Evolutionary conservation across 1,284 basidiomycete genomes (phyloP), one percentile per base, ranked within the genome.

Genomic region (Cutaneotrichosporon sp.): DNA sequence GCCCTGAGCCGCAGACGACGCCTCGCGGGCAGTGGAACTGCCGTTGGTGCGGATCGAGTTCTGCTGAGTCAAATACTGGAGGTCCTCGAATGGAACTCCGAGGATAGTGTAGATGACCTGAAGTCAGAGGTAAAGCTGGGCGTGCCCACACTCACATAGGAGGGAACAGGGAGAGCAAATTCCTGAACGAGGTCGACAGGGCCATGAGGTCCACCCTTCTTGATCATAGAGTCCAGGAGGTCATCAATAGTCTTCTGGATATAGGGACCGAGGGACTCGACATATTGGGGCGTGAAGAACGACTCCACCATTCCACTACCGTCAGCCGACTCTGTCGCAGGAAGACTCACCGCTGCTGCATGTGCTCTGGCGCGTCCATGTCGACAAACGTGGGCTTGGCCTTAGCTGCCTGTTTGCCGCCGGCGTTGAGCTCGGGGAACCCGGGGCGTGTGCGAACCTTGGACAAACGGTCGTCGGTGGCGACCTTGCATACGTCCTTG

Each of bases 371-470:
- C 16, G 46, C 39, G 35, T 54, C 52, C 52, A 54, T 54, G 46
- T 54, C 52, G 34, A 54, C 52, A 34, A 54, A 54, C 6, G 52
- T 54, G 2, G 52, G 52, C 46, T 45, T 49, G 12, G 47, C 46
- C 47, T 54, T 48, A 8, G 52, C 52, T 4, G 52, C 52, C 33
- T 42, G 14, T 39, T 51, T 51, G 26, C 53, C 53, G 26, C 44
- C 49, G 2, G 53, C 38, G 27, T 22, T 59, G 43, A 64, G 62
- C 47, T 54, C 52, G 27, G 52, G 52, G 37, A 54, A 54, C 4
- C 52, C 52, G 2, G 52, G 42, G 27, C 46, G 52, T 3, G 52
- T 54, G 52, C 52, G 52, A 17, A 54, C 47, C 26, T 54, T 54
- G 7, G 42, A 45, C 12, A 54, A 47, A 24, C 52, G 52, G 34